Evolutionary conservation across 192 early-diverging fungal genomes (phyloP).

Genomic region (Diversispora epigaea): DNA sequence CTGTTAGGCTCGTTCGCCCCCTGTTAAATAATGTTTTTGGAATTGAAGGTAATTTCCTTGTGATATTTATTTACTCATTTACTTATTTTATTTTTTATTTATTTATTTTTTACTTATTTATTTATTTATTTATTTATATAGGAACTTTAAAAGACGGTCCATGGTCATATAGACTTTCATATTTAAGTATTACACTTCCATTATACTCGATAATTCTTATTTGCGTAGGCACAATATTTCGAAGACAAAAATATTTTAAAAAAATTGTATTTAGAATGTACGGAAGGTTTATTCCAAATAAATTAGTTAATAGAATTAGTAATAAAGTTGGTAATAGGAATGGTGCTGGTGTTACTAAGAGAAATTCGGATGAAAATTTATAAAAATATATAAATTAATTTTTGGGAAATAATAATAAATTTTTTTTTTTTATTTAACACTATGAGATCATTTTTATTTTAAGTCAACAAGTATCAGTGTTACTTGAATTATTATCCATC

Average conservation of each 20-base stretch:
- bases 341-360: no score
- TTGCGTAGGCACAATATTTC: slow-evolving; percentile 39
- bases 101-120: neutral
- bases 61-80: neutral
- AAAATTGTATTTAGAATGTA: slow-evolving; percentile 46
- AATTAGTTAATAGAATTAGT: slow-evolving; percentile 27
- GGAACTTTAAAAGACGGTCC: slow-evolving; percentile 39
- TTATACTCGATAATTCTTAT: slow-evolving; percentile 42
- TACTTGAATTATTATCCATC: no score
- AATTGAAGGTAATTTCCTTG: slow-evolving; percentile 13
- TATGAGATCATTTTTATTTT: no score
- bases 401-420: no score
- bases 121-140: neutral
- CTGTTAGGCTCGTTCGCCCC: slow-evolving; percentile 44
- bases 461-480: no score
- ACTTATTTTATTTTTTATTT: neutral
- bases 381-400: no score
- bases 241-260: slow-evolving; percentile 43
- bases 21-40: slow-evolving; percentile 34
- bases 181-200: slow-evolving; percentile 43
- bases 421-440: no score
- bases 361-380: no score
- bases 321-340: no score
- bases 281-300: slow-evolving; percentile 43
- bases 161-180: slow-evolving; percentile 44